Evolutionary conservation across 495 filamentous ascomycete genomes (phyloP), one percentile per base, ranked within the genome.

Genomic region (Lichenothelia convexa): DNA sequence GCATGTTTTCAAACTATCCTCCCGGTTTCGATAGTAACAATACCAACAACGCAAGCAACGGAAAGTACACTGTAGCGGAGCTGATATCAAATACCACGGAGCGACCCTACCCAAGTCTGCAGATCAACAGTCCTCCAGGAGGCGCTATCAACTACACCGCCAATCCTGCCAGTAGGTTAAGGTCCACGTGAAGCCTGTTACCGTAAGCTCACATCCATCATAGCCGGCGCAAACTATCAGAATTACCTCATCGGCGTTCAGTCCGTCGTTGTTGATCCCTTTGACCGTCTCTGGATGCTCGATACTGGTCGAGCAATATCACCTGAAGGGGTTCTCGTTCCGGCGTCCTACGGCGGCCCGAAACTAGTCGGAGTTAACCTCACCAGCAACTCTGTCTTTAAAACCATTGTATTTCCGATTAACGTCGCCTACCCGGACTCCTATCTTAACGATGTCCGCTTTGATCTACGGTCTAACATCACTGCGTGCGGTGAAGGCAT

Each of bases 1-100:
- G 58, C 34, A 58, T 50, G 41, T 62, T 67, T 45, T 60, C 59
- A 30, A 62, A 58, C 35, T 67, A 63, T 34, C 59, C 62, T n/a
- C 52, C 53, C 5, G 56, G 47, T 13, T 45, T 65, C 12, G 55
- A 63, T 43, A 36, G 44, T 0, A 57, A 51, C 36, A 58, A 64
- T 40, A 50, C 44, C 11, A 47, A 49, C 38, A 33, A 45, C 21
- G 50, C 47, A 18, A 42, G 27, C 9, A 53, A 50, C 30, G 41
- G 40, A 5, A 49, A 50, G 23, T 63, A 59, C 34, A 58, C 53
- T 11, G 56, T 63, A 12, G 61, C 54, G 11, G 62, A 67, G 44
- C 47, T 65, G 13, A 53, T 46, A 3, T 46, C 43, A 9, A 49
- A 58, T 27, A 53, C 36, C 21, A 55, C 49, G 8, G 62, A 65